Evolutionary conservation across 75 land plant species (phyloP).

Genomic region (Pinus taeda): DNA sequence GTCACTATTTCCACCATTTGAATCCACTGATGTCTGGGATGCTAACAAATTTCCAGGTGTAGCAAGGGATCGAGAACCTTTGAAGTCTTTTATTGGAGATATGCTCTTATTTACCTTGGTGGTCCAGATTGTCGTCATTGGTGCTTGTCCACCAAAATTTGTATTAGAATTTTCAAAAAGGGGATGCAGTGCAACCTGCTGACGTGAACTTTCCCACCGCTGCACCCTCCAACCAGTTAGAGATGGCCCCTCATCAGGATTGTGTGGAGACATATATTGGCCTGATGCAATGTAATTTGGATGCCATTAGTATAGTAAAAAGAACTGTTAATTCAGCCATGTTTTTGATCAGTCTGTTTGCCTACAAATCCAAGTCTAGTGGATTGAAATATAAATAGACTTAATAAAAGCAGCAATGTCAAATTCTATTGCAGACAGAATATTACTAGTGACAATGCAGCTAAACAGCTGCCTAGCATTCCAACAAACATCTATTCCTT

Average conservation of each 20-base stretch:
- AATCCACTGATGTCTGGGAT: constrained; percentile 28
- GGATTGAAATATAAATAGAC: neutral
- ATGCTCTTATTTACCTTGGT: constrained; percentile 75
- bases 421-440: neutral
- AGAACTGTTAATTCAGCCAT: neutral
- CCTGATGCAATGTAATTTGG: constrained; percentile 36
- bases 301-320: neutral
- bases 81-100: constrained; percentile 48
- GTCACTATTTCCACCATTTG: constrained; percentile 35
- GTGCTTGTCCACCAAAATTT: constrained; percentile 69
- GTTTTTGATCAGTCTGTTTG: neutral
- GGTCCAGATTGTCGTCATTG: constrained; percentile 87
- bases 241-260: constrained; percentile 92
- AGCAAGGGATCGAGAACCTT: constrained; percentile 21
- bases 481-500: neutral
- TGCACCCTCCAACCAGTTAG: constrained; percentile 95
- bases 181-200: constrained; percentile 90
- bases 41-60: constrained; percentile 21
- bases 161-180: constrained; percentile 79
- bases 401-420: neutral
- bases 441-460: neutral
- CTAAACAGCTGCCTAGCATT: neutral
- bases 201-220: constrained; percentile 84
- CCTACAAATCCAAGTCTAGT: neutral
- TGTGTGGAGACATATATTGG: constrained; percentile 90